These are phyloP conservation scores for Phaeolepiota aurea DNA, from an alignment of 768 basidiomycete genomes.

Conservation along the genomic window DNA sequence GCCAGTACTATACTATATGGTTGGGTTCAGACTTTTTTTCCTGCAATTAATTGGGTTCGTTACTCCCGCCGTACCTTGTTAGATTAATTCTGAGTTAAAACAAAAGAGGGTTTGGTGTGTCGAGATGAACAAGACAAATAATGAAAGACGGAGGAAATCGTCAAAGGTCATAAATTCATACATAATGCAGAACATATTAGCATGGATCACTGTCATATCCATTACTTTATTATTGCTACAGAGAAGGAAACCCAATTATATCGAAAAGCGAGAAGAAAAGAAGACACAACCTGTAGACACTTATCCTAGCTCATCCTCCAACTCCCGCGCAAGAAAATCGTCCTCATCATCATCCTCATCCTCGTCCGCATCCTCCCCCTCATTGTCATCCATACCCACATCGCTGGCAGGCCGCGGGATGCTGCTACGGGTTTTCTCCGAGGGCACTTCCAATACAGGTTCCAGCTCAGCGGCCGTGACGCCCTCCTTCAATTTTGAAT, in stretches of 20 bases:
- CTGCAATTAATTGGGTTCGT: no score
- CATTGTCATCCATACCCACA: conserved; percentile 28
- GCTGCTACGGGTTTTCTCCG: no score
- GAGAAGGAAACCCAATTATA: conserved; percentile 2
- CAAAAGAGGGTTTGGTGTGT: no score
- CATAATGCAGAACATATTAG: no score
- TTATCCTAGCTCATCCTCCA: conserved; percentile 76
- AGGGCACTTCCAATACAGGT: not conserved
- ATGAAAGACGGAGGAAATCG: no score
- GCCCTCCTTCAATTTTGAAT: conserved; percentile 63
- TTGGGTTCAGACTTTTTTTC: no score
- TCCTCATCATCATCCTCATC: conserved; percentile 55
- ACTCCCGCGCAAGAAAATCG: conserved; percentile 74
- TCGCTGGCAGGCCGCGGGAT: conserved; percentile 19
- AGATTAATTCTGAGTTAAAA: no score
- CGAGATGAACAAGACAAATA: no score
- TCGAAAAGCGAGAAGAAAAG: conserved; percentile 6
- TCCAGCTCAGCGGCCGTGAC: conserved; percentile 46
- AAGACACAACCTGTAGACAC: conserved; percentile 3
- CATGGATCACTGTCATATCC: not conserved
- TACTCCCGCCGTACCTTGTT: no score
- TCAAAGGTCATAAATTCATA: no score
- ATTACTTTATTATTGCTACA: not conserved
- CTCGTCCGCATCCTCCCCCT: conserved; percentile 41
- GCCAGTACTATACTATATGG: no score